Base-by-base conservation (phyloP, 345 rosid genomes). In the Acer saccharum region DNA sequence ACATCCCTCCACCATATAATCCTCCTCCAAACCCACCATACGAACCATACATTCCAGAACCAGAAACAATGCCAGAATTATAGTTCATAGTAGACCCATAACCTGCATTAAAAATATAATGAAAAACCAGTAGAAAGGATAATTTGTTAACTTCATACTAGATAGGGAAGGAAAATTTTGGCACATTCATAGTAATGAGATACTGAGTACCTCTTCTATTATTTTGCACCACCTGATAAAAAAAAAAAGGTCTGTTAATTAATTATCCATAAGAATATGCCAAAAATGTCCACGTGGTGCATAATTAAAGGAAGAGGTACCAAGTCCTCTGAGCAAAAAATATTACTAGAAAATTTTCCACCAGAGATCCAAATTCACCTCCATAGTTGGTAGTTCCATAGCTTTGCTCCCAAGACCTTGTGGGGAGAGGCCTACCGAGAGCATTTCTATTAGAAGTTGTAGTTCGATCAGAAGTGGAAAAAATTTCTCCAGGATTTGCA, bases 391-490 rank as follows among this genome's bases (percentile, higher is more conserved):
- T 85, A 79, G 44, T 80, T 48, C 91, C 94, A 68, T 86, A 87
- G 62, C 75, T 88, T 76, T 89, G 97, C 81, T 90, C 94, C 97
- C 99, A 94, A 5, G 99, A 98, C 83, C 97, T 86, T 48, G 87
- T 1, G 18, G 99, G 99, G 29, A 96, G 83, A 44, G 99, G 90
- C 81, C 98, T 84, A 76, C 83, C 81, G 32, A 90, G 73, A 76
- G 91, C 21, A 69, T 89, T 92, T 79, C 81, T 75, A 57, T 88
- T 94, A 13, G 79, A 82, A 77, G 87, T 79, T 1, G 91, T 71
- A 80, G 80, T 86, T 65, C 80, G 80, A 81, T 84, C 84, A n/a
- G 70, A 65, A 48, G 89, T 54, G 0, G 97, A 73, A 84, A 92
- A 90, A 39, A 91, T 83, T 78, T 94, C 97, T 63, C 99, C 99